phyloP scores from a whole-genome alignment of 2,329 filamentous ascomycete species.

The Ophiosphaerella herpotricha region DNA sequence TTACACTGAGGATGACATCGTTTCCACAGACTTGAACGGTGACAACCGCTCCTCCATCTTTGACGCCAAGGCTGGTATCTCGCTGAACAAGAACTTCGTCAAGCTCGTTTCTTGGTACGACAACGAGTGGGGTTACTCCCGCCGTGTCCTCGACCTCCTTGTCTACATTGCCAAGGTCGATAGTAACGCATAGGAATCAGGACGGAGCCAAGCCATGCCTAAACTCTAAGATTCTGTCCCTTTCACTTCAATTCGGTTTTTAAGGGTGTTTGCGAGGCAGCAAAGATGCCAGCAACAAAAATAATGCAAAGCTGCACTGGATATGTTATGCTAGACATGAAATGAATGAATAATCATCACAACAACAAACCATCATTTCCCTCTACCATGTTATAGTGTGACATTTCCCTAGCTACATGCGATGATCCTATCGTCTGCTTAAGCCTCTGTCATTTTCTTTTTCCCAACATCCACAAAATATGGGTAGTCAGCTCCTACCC shows the following conservation, averaged over 20 bases:
- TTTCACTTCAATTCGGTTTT: conserved; percentile 4
- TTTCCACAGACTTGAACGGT: conserved; percentile 92
- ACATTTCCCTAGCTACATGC: no score
- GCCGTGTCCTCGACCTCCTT: conserved; percentile 65
- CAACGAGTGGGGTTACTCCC: conserved; percentile 99
- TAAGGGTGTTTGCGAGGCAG: conserved; percentile 9
- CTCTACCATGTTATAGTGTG: neutral
- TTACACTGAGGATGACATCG: conserved; percentile 97
- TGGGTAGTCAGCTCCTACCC: neutral
- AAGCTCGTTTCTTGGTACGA: conserved; percentile 99
- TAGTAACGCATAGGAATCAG: conserved; percentile 49
- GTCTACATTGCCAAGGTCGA: conserved; percentile 52
- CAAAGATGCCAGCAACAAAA: conserved; percentile 13
- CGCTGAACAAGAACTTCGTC: conserved; percentile 97
- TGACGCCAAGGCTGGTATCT: conserved; percentile 98
- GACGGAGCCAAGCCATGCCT: conserved; percentile 41
- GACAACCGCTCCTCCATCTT: conserved; percentile 96
- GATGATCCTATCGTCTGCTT: neutral
- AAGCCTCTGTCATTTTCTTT: neutral
- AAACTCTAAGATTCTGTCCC: conserved; percentile 34
- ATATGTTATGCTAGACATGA: conserved; percentile 35
- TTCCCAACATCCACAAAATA: neutral
- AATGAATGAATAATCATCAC: conserved; percentile 32
- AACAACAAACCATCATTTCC: conserved; percentile 6
- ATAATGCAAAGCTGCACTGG: conserved; percentile 19